Conservation (phyloP, 345 rosid species). For the Aquilaria sinensis region DNA sequence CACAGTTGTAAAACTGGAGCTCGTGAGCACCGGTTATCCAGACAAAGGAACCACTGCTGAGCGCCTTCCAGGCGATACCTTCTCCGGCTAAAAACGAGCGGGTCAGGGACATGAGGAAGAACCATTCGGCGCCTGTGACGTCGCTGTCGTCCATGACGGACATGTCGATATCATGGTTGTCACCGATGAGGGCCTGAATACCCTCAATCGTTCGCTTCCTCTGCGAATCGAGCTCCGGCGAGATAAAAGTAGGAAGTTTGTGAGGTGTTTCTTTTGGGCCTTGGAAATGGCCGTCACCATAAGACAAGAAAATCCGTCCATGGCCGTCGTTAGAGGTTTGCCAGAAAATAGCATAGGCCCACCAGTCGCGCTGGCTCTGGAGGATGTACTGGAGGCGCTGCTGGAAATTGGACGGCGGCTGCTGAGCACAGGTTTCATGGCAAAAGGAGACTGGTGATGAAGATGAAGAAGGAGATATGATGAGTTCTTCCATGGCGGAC, state of each 20-base stretch:
- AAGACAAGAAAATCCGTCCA: constrained; percentile 13
- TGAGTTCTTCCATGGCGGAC: constrained; percentile 39
- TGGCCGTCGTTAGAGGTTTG: constrained; percentile 8
- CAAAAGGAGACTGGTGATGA: constrained; percentile 35
- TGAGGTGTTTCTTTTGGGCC: constrained; percentile 5
- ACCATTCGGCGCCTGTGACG: constrained; percentile 15
- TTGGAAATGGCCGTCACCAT: constrained; percentile 20
- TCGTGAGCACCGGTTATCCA: constrained; percentile 19
- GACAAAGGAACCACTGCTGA: constrained; percentile 8
- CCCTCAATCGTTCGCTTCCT: neutral
- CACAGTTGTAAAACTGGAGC: constrained; percentile 15
- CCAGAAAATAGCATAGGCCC: constrained; percentile 27
- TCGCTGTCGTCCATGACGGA: constrained; percentile 8
- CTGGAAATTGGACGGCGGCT: neutral
- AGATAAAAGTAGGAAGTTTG: neutral
- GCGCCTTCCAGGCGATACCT: constrained; percentile 7
- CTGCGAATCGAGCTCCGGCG: neutral
- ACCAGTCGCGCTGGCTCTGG: constrained; percentile 12
- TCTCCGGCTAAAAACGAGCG: constrained; percentile 10
- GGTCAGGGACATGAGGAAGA: constrained; percentile 11
- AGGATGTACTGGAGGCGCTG: constrained; percentile 19
- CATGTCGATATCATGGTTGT: neutral
- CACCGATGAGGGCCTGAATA: constrained; percentile 9
- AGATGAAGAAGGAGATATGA: constrained; percentile 52
- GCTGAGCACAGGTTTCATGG: constrained; percentile 17